Conservation (phyloP, 257 asterid genomes). For the Capsicum rhomboideum region DNA sequence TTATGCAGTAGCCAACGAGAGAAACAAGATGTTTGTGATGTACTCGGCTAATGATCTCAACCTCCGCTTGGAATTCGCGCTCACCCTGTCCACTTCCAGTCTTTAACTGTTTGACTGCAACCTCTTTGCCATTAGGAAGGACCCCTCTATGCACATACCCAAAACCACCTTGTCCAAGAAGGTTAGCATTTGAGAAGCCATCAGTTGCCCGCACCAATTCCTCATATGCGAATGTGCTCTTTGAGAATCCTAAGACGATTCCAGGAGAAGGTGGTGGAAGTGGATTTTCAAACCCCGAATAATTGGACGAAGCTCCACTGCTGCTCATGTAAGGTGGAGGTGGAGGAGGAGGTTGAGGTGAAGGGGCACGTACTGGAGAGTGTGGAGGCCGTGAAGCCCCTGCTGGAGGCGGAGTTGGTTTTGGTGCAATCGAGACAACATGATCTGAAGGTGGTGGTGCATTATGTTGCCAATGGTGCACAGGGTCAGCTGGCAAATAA, state of each 20-base stretch:
- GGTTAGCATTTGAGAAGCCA: constrained; percentile 78
- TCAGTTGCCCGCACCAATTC: constrained; percentile 82
- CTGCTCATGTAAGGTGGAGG: constrained; percentile 41
- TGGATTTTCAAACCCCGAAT: constrained; percentile 48
- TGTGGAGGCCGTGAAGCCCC: constrained; percentile 53
- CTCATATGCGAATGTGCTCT: constrained; percentile 66
- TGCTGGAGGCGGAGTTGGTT: constrained; percentile 42
- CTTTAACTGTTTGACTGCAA: constrained; percentile 76
- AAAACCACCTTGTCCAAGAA: constrained; percentile 93
- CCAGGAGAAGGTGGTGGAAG: constrained; percentile 61
- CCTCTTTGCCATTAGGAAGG: constrained; percentile 72
- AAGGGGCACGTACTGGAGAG: constrained; percentile 30
- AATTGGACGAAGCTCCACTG: constrained; percentile 65
- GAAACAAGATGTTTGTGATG: constrained; percentile 94
- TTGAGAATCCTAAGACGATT: constrained; percentile 46
- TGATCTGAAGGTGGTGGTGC: constrained; percentile 43
- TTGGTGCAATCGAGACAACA: constrained; percentile 38
- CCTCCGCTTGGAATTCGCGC: constrained; percentile 89
- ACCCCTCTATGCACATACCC: constrained; percentile 87
- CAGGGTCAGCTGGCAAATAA: constrained; percentile 40
- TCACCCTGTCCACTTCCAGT: constrained; percentile 95
- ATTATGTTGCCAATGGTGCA: constrained; percentile 59
- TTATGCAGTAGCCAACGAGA: constrained; percentile 79
- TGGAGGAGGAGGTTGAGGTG: constrained; percentile 49
- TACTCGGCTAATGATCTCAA: constrained; percentile 88